Conservation (phyloP, 1,284 basidiomycete genomes). For the Pseudozyma sp. region DNA sequence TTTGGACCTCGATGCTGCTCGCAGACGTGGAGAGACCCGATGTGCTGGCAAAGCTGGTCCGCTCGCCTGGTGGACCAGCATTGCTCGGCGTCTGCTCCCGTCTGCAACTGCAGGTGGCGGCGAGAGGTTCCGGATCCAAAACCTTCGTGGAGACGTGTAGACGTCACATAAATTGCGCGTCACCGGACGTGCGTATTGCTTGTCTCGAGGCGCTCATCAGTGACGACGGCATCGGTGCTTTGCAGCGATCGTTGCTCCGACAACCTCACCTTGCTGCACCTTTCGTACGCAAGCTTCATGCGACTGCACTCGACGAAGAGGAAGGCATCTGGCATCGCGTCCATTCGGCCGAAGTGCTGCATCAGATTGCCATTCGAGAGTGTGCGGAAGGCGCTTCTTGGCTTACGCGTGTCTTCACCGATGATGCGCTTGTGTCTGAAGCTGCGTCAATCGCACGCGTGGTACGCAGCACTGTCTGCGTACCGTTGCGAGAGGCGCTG, state of each 20-base stretch:
- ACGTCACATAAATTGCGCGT: constrained; percentile 5
- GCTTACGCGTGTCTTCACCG: constrained; percentile 12
- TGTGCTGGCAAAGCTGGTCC: constrained; percentile 12
- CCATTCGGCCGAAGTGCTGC: constrained; percentile 32
- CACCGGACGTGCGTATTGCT: constrained; percentile 27
- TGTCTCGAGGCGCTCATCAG: constrained; percentile 41
- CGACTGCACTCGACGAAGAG: constrained; percentile 9
- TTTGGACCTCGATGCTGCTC: constrained; percentile 23
- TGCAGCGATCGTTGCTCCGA: constrained; percentile 19
- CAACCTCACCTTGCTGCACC: constrained; percentile 5
- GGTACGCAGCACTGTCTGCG: constrained; percentile 29
- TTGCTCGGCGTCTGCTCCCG: constrained; percentile 30
- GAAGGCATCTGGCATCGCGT: constrained; percentile 51
- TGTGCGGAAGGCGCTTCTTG: constrained; percentile 13
- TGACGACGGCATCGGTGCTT: constrained; percentile 26
- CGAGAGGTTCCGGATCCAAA: neutral
- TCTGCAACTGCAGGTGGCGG: constrained; percentile 26
- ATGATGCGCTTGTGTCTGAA: constrained; percentile 9
- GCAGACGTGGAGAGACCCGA: constrained; percentile 16
- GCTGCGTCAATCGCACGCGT: constrained; percentile 15
- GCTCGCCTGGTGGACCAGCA: constrained; percentile 26
- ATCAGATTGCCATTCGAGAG: constrained; percentile 16
- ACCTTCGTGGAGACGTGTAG: constrained; percentile 28
- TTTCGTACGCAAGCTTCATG: constrained; percentile 32
- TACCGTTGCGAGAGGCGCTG: constrained; percentile 52